phyloP scores from a whole-genome alignment of 495 filamentous ascomycete genomes.

The Cercophora scortea region DNA sequence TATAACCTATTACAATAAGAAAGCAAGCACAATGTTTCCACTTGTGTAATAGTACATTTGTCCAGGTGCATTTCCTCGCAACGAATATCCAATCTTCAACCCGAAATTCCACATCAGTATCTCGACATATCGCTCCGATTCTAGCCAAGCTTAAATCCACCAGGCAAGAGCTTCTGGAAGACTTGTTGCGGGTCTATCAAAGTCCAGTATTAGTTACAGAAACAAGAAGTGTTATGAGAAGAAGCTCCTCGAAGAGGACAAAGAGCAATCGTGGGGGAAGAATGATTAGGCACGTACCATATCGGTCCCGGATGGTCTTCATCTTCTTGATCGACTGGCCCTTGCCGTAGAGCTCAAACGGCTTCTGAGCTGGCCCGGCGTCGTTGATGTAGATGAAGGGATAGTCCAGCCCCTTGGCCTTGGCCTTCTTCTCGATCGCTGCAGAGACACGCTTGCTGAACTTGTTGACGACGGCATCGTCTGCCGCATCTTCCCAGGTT shows the following conservation, averaged over 20 bases:
- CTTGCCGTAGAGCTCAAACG: background rate
- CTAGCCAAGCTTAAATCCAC: background rate
- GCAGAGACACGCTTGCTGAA: background rate
- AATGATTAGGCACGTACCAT: background rate
- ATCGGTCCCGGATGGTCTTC: background rate
- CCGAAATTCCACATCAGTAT: too few species aligned
- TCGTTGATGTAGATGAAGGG: background rate
- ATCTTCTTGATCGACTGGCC: background rate
- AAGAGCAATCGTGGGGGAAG: background rate
- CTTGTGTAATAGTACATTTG: too few species aligned
- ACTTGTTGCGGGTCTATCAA: background rate
- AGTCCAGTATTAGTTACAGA: background rate
- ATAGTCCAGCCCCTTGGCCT: background rate
- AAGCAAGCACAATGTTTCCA: too few species aligned
- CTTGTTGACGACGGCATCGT: background rate
- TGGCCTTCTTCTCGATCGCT: background rate
- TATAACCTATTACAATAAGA: too few species aligned
- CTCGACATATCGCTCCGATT: too few species aligned
- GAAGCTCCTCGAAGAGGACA: too few species aligned
- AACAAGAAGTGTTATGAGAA: too few species aligned
- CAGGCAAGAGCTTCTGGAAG: background rate
- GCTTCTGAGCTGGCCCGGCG: background rate
- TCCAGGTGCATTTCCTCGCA: too few species aligned
- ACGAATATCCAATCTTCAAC: too few species aligned
- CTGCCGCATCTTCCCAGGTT: background rate